Evolutionary conservation across 768 basidiomycete genomes (phyloP).

Genomic region (Coprinopsis marcescibilis): DNA sequence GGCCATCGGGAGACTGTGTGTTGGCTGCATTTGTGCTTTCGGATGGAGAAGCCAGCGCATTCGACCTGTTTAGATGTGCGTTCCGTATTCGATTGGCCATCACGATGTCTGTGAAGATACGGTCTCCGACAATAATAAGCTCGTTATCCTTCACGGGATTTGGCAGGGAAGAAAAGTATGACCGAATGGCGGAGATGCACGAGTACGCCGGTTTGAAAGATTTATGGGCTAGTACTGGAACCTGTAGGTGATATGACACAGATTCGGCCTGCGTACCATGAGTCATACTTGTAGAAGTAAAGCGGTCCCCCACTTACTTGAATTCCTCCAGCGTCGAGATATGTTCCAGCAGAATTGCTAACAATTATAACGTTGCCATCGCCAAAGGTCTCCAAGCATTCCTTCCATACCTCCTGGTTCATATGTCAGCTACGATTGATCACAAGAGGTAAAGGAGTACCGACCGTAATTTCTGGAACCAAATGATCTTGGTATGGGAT

Average conservation of each 20-base stretch:
- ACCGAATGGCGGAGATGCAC: constrained; percentile 64
- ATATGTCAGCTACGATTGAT: neutral
- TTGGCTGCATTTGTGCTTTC: constrained; percentile 1
- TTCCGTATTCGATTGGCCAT: constrained; percentile 70
- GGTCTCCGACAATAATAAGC: constrained; percentile 84
- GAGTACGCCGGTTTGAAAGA: constrained; percentile 75
- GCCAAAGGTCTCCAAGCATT: constrained; percentile 69
- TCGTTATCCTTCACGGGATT: constrained; percentile 55
- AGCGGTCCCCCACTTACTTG: constrained; percentile 58
- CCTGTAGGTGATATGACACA: constrained; percentile 68
- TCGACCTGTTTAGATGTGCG: constrained; percentile 6
- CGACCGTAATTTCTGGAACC: constrained; percentile 72
- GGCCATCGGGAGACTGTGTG: constrained; percentile 27
- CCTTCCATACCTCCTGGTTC: constrained; percentile 67
- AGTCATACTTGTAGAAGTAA: neutral
- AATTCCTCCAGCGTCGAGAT: constrained; percentile 67
- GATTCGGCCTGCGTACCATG: constrained; percentile 65
- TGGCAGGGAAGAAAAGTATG: constrained; percentile 64
- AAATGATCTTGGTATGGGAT: constrained; percentile 70
- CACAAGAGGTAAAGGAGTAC: constrained; percentile 1
- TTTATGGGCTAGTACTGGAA: constrained; percentile 76
- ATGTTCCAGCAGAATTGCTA: constrained; percentile 90
- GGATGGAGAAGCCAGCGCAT: constrained; percentile 12
- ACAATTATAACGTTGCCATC: constrained; percentile 81
- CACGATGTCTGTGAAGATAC: constrained; percentile 87